phyloP scores from a whole-genome alignment of 2,329 filamentous ascomycete genomes.

The Neofusicoccum umdonicola region DNA sequence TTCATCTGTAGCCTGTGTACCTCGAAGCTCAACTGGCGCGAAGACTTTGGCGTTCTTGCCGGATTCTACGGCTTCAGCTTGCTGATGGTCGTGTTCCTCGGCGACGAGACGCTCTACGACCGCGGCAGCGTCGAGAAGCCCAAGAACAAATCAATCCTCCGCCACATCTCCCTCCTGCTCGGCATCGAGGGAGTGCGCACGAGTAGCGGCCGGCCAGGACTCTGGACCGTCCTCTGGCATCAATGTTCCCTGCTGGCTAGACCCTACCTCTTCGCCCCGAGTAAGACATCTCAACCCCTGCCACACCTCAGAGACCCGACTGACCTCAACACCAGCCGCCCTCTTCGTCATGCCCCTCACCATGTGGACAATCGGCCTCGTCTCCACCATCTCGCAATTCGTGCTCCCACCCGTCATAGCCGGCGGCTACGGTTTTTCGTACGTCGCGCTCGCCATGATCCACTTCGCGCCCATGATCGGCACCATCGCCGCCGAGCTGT shows the following conservation, averaged over 20 bases:
- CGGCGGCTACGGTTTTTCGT: slow-evolving; percentile 19
- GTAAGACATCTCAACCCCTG: slow-evolving; percentile 10
- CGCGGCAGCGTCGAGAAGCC: slow-evolving; percentile 19
- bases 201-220: not conserved
- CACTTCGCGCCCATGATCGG: slow-evolving; percentile 37
- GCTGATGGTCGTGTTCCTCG: slow-evolving; percentile 28
- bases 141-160: not conserved
- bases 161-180: slow-evolving; percentile 5
- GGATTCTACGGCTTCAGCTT: slow-evolving; percentile 37
- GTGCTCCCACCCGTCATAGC: slow-evolving; percentile 22
- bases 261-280: slow-evolving; percentile 24
- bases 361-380: slow-evolving; percentile 30
- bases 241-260: slow-evolving; percentile 18
- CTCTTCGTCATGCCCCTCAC: slow-evolving; percentile 25
- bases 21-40: slow-evolving; percentile 16
- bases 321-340: not conserved
- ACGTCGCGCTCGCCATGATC: slow-evolving; percentile 28
- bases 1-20: slow-evolving; percentile 23
- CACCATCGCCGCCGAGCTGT: slow-evolving; percentile 31
- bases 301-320: not conserved
- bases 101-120: slow-evolving; percentile 37
- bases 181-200: slow-evolving; percentile 11
- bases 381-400: slow-evolving; percentile 26
- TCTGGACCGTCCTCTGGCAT: slow-evolving; percentile 10
- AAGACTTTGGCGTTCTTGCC: slow-evolving; percentile 29